These are phyloP conservation scores for Rhododendron williamsianum DNA, from an alignment of 148 eudicot genomes.

Conservation along the genomic window DNA sequence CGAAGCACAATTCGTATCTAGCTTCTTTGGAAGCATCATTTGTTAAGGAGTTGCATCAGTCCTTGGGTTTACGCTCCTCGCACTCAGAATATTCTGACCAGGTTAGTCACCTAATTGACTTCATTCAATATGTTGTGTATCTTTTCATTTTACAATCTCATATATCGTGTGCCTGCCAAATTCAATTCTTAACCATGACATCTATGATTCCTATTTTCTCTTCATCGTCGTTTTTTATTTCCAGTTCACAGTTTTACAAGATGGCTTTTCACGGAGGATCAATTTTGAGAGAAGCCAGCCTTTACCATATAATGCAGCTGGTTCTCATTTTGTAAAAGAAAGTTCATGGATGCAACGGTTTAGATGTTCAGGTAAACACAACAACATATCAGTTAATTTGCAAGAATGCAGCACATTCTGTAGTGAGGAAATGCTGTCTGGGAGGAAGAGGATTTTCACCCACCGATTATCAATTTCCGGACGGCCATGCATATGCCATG, in stretches of 20 bases:
- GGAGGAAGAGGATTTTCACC: constrained; percentile 5
- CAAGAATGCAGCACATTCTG: neutral
- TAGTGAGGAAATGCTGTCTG: neutral
- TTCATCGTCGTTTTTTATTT: neutral
- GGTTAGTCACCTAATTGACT: constrained; percentile 10
- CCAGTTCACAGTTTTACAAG: constrained; percentile 17
- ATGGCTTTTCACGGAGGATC: constrained; percentile 22
- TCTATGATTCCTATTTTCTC: neutral
- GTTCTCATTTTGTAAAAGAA: constrained; percentile 9
- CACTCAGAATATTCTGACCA: constrained; percentile 20
- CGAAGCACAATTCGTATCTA: constrained; percentile 33
- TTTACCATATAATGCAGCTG: constrained; percentile 12
- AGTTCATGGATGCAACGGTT: constrained; percentile 1
- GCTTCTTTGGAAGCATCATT: constrained; percentile 37
- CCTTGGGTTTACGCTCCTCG: constrained; percentile 15
- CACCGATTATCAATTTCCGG: neutral
- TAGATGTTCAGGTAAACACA: neutral
- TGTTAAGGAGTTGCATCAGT: constrained; percentile 31
- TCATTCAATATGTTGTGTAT: neutral
- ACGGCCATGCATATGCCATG: neutral
- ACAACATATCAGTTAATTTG: constrained; percentile 3
- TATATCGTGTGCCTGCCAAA: neutral
- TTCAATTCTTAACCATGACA: neutral
- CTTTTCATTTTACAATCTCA: neutral
- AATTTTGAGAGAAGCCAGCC: constrained; percentile 2